phyloP scores from a whole-genome alignment of 2,329 filamentous ascomycete species.

The Aspergillus brasiliensis region DNA sequence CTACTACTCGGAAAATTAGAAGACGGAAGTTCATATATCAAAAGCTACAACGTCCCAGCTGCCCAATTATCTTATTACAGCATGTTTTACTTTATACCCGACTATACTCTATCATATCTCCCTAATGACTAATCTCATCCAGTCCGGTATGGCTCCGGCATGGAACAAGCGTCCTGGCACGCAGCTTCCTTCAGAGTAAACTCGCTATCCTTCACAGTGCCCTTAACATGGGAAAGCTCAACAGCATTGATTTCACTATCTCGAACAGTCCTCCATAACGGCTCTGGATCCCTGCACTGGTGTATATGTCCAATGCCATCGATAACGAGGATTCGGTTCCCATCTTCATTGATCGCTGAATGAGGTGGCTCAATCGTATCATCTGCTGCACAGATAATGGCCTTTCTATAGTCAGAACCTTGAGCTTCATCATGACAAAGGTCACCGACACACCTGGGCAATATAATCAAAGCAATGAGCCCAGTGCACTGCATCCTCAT shows the following conservation, averaged over 20 bases:
- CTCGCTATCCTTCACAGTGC: not conserved
- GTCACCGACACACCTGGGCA: slow-evolving; percentile 8
- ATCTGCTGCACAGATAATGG: slow-evolving; percentile 17
- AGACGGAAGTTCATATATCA: no score
- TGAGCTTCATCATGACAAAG: not conserved
- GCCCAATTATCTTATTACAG: no score
- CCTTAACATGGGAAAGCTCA: not conserved
- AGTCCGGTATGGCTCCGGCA: not conserved
- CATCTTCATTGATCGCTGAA: not conserved
- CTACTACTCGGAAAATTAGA: no score
- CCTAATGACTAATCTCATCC: not conserved
- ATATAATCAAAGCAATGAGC: slow-evolving; percentile 23
- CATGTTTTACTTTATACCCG: no score
- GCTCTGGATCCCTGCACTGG: not conserved
- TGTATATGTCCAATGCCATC: not conserved
- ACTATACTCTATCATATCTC: no score
- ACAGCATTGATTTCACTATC: not conserved
- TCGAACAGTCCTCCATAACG: not conserved
- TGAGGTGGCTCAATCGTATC: slow-evolving; percentile 13
- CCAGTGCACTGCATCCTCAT: slow-evolving; percentile 12
- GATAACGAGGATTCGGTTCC: not conserved
- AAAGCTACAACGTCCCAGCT: no score
- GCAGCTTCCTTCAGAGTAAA: not conserved
- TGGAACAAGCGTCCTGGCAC: not conserved
- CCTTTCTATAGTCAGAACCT: not conserved